phyloP scores from a whole-genome alignment of 176 grass and related monocot species.

The Elaeis guineensis region DNA sequence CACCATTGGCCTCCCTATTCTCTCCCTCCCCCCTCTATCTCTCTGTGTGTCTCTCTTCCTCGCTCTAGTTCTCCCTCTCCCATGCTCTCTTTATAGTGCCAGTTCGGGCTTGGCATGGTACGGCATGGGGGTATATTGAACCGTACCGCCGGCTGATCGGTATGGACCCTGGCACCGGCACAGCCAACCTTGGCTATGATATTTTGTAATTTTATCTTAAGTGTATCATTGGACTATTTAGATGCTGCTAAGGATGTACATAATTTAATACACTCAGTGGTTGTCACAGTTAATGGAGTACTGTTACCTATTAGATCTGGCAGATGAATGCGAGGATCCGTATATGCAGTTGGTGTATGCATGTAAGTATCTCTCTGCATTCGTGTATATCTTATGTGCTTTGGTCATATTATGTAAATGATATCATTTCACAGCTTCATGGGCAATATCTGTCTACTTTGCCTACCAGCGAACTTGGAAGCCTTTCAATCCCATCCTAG shows the following conservation, averaged over 20 bases:
- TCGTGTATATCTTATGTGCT: slow-evolving; percentile 2
- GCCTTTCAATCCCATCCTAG: slow-evolving; percentile 95
- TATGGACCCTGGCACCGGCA: too few relatives aligned
- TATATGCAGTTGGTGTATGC: slow-evolving; percentile 85
- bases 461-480: slow-evolving; percentile 82
- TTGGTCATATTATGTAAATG: slow-evolving; percentile 3
- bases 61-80: too few relatives aligned
- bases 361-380: slow-evolving; percentile 38
- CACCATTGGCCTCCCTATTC: too few relatives aligned
- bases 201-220: too few relatives aligned
- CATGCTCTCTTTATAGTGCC: too few relatives aligned
- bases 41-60: too few relatives aligned
- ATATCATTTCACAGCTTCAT: slow-evolving; percentile 57
- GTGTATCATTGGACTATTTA: too few relatives aligned
- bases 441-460: slow-evolving; percentile 84
- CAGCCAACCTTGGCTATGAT: too few relatives aligned
- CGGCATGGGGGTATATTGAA: too few relatives aligned
- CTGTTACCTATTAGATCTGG: slow-evolving; percentile 79
- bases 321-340: slow-evolving; percentile 93
- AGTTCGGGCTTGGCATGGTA: too few relatives aligned
- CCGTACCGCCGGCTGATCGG: too few relatives aligned
- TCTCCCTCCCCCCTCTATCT: too few relatives aligned
- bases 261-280: slow-evolving; percentile 1
- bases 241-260: background rate
- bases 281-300: slow-evolving; percentile 76